Percentiles rank a stretch among this genome's conserved stretches.
These are phyloP conservation scores for Trametes pubescens DNA, from an alignment of 1,284 basidiomycete species.

Conservation along the genomic window DNA sequence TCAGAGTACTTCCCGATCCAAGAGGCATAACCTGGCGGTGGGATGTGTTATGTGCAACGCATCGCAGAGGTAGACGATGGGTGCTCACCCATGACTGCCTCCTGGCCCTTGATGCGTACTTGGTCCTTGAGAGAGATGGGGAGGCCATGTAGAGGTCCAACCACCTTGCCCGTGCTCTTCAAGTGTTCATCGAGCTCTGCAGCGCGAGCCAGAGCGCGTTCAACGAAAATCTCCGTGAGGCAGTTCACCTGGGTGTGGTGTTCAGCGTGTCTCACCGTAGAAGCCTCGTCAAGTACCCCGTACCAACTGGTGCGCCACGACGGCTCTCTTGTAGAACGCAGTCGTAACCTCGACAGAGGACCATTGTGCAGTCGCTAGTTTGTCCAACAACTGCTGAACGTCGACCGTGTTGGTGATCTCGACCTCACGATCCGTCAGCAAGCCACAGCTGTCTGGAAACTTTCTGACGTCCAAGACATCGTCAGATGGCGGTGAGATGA, in stretches of 20 bases:
- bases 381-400: conserved; percentile 48
- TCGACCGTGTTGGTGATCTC: conserved; percentile 58
- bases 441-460: conserved; percentile 52
- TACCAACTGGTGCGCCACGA: conserved; percentile 68
- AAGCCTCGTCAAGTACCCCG: conserved; percentile 24
- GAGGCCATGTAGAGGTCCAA: conserved; percentile 62
- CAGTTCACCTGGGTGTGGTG: conserved; percentile 51
- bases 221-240: conserved; percentile 58
- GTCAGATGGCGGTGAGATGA: conserved; percentile 45
- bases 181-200: conserved; percentile 53
- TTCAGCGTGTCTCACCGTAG: neutral
- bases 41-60: neutral
- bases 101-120: conserved; percentile 63
- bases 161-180: conserved; percentile 47
- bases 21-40: conserved; percentile 37
- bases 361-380: conserved; percentile 51
- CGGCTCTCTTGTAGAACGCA: conserved; percentile 66
- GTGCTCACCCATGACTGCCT: conserved; percentile 62
- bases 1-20: conserved; percentile 35
- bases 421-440: conserved; percentile 56
- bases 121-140: conserved; percentile 68
- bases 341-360: conserved; percentile 56
- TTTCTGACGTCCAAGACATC: conserved; percentile 51
- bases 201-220: conserved; percentile 55
- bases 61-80: conserved; percentile 15